Base-by-base conservation (phyloP, 2,329 filamentous ascomycete species). In the Thelonectria olida region DNA sequence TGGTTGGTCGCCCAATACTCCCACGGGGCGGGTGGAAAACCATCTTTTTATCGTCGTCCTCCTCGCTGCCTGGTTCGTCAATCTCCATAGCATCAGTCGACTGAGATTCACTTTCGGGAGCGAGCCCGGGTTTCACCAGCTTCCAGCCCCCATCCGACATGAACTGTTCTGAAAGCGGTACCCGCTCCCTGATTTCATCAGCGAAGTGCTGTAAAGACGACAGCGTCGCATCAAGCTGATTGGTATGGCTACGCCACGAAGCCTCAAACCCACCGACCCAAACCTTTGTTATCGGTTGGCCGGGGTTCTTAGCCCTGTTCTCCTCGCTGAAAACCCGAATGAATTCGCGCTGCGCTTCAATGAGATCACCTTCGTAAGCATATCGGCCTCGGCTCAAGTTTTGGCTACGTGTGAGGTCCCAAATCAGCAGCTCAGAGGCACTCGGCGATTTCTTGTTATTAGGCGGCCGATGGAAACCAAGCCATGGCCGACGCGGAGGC, bases 361-460 rank as follows among this genome's bases (percentile, higher is more conserved):
- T 74, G 3, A 88, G 75, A 13, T 81, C 76, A 1, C 66, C 64
- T 52, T 78, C 72, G 2, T 66, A 68, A 1, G 75, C 41, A 2
- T 52, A 5, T 5, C 64, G 42, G 13, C 63, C 58, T 0, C 58
- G 51, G 0, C 65, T 60, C 7, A 74, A 70, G 23, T 69, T 74
- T 1, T 71, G 64, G 2, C 61, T 65, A 7, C 76, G 74, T 1
- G 71, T 65, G 2, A 75, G 58, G 62, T 88, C 86, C 85, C 85
- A 87, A 38, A 88, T 84, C 6, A 88, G 74, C 12, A 88, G 66
- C 65, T 88, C 85, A 2, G 78, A 76, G 2, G 54, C 51, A 1
- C 2, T 64, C 69, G 75, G 81, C 1, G 71, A 65, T 20, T 54
- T 70, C 1, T 8, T 13, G 56, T 81, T 76, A n/a, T 81, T 73